These are phyloP conservation scores for Mesotaenium endlicherianum DNA, from an alignment of 139 green algal species.

Conservation along the genomic window DNA sequence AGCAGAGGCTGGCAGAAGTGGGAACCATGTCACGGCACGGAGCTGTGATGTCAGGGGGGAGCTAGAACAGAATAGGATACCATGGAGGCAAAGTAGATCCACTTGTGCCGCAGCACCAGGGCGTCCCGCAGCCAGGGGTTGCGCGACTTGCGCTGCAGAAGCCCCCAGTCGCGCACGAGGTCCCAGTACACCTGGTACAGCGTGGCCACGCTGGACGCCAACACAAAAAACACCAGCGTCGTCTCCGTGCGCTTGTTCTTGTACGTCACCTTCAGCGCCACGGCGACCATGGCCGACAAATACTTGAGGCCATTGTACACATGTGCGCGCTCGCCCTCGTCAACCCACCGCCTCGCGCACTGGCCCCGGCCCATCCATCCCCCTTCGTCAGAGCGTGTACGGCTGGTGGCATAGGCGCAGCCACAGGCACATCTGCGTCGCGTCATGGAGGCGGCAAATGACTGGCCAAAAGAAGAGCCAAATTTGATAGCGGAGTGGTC, in stretches of 20 bases:
- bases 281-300: background rate
- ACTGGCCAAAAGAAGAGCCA: too few relatives aligned
- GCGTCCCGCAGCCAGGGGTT: constrained; percentile 2
- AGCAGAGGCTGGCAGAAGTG: too few relatives aligned
- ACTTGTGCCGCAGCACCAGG: background rate
- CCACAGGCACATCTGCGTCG: background rate
- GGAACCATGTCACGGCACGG: too few relatives aligned
- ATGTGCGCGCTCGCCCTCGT: constrained; percentile 1
- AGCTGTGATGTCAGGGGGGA: too few relatives aligned
- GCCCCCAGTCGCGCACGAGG: constrained; percentile 5
- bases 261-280: background rate
- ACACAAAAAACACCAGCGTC: background rate
- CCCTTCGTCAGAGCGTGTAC: background rate
- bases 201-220: background rate
- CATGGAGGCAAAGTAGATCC: constrained; percentile 23
- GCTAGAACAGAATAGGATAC: too few relatives aligned
- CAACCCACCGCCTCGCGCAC: constrained; percentile 2
- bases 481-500: too few relatives aligned
- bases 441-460: background rate
- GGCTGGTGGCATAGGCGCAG: background rate
- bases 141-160: background rate
- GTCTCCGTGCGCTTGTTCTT: background rate
- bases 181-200: constrained; percentile 11
- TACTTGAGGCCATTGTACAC: constrained; percentile 19
- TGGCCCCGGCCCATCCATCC: background rate